Evolutionary conservation across 2,329 filamentous ascomycete species (phyloP).

Genomic region (Penicillium psychrosexuale): DNA sequence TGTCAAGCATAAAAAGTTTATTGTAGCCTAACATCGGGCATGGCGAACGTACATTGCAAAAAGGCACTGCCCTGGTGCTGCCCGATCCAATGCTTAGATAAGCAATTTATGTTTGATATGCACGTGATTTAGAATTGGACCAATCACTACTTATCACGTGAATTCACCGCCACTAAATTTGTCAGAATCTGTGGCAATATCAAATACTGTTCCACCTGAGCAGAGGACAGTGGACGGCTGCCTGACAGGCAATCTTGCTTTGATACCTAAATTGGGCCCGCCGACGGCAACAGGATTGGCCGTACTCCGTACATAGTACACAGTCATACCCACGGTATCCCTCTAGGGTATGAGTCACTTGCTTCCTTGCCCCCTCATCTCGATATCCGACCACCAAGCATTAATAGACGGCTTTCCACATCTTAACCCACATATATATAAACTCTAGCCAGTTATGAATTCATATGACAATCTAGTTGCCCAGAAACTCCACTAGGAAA

Average conservation of each 20-base stretch:
- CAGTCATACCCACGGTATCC: constrained; percentile 1
- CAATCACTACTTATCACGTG: background rate
- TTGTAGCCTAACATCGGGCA: constrained; percentile 10
- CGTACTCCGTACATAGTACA: background rate
- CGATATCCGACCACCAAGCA: background rate
- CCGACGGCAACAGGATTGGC: constrained; percentile 1
- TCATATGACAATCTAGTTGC: constrained; percentile 1
- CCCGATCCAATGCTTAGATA: constrained; percentile 3
- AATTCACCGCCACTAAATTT: constrained; percentile 8
- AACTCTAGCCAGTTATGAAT: constrained; percentile 4
- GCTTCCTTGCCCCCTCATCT: background rate
- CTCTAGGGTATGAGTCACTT: constrained; percentile 7
- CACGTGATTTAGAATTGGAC: background rate
- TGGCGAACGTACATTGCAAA: constrained; percentile 1
- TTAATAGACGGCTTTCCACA: constrained; percentile 3
- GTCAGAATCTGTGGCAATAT: constrained; percentile 4
- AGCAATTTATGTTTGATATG: background rate
- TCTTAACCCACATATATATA: constrained; percentile 13
- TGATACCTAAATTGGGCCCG: constrained; percentile 8
- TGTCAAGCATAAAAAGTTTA: background rate
- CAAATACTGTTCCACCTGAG: background rate
- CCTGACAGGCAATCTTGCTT: constrained; percentile 7
- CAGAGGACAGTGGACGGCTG: background rate
- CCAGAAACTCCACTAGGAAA: constrained; percentile 10
- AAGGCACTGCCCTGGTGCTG: constrained; percentile 3